Evolutionary conservation across 345 rosid species (phyloP), one percentile per base, ranked within the genome.

Genomic region (Alliaria petiolata): DNA sequence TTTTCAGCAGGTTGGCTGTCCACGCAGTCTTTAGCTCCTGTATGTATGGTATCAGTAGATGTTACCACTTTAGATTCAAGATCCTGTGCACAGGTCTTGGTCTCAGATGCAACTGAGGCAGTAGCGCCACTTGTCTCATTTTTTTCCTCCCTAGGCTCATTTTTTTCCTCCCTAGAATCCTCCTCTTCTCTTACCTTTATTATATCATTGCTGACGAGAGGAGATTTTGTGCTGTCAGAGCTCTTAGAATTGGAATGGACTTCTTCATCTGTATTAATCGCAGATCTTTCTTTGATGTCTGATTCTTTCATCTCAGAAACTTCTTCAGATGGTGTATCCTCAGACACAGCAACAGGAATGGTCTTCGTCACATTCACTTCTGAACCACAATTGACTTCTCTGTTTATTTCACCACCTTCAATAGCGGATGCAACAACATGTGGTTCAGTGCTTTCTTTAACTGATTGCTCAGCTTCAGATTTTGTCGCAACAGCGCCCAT

Each of bases 31-130:
- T 56, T 38, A 38, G 45, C 46, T 68, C 45, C 75, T 53, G 47
- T 46, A 12, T 40, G 40, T 51, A 60, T 52, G 63, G 73, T 67
- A 25, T 67, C 73, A 40, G 38, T 69, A 62, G 75, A 62, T 45
- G 59, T 44, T 69, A 38, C 46, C 36, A n/a, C 75, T 55, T 76
- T 30, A 39, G 75, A 55, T 54, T 76, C 70, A 69, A 39, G 75
- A 39, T 76, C 53, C 38, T 55, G 54, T 28, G 44, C 44, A 69
- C 44, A 17, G 26, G 43, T 53, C 70, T 61, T 62, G 65, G 35
- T 36, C 54, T 69, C 58, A 61, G 75, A 53, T 76, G 65, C 66
- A 70, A 46, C 65, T 38, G 65, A 62, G 53, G 53, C 14, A 35
- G 53, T 45, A 22, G 66, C 53, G 6, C 59, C 47, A 70, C 47